Conservation (phyloP, 2,329 filamentous ascomycete species). For the Aaosphaeria arxii region DNA sequence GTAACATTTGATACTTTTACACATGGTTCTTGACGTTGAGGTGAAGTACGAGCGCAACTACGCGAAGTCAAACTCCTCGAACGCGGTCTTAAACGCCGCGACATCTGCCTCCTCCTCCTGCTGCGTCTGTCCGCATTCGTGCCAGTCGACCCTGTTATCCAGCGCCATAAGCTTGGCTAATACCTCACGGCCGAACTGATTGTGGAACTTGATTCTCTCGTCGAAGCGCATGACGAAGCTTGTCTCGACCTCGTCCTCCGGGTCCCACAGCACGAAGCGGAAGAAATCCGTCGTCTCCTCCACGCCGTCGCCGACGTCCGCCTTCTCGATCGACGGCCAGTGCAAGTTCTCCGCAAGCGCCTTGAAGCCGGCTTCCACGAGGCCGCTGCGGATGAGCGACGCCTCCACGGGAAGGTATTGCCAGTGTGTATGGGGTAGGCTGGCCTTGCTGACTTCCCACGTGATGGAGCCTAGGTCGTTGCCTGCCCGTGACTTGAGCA, state of each 20-base stretch:
- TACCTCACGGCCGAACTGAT: conserved; percentile 86
- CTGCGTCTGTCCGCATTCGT: conserved; percentile 73
- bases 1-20: too few relatives aligned
- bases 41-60: background rate
- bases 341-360: conserved; percentile 77
- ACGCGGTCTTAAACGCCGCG: conserved; percentile 74
- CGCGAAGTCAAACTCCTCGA: conserved; percentile 85
- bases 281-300: conserved; percentile 63
- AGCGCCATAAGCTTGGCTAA: conserved; percentile 82
- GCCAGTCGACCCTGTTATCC: conserved; percentile 79
- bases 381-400: conserved; percentile 64
- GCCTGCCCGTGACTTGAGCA: conserved; percentile 57
- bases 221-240: conserved; percentile 73
- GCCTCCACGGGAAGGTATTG: conserved; percentile 79
- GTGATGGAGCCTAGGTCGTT: conserved; percentile 75
- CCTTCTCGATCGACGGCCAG: conserved; percentile 53
- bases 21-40: too few relatives aligned
- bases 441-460: conserved; percentile 83
- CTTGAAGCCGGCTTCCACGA: conserved; percentile 85
- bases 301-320: conserved; percentile 41
- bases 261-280: conserved; percentile 74
- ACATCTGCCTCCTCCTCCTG: conserved; percentile 79
- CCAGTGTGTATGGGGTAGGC: conserved; percentile 89
- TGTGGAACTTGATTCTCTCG: conserved; percentile 72
- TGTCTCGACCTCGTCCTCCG: conserved; percentile 60